phyloP scores from a whole-genome alignment of 2,329 filamentous ascomycete genomes.

The Ophiostoma novo-ulmi region DNA sequence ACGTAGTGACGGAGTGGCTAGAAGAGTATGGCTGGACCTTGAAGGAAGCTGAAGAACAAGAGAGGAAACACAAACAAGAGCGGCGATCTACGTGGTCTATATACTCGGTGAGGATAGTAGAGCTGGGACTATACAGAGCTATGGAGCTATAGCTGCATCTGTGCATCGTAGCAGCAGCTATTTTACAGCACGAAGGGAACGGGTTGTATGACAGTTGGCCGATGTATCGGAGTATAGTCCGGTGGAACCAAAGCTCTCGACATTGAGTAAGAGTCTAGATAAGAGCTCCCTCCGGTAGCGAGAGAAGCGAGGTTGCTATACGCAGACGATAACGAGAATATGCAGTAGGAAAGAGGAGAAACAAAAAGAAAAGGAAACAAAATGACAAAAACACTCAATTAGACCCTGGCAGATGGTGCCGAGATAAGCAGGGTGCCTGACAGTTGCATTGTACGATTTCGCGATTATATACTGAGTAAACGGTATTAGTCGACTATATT shows the following conservation, averaged over 20 bases:
- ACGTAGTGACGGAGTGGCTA: not conserved
- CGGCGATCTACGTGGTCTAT: slow-evolving; percentile 1
- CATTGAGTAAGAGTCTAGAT: not conserved
- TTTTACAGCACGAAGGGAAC: not conserved
- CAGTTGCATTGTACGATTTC: not conserved
- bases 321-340: not conserved
- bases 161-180: not conserved
- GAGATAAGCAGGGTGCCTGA: not conserved
- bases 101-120: not conserved
- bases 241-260: not conserved
- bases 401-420: not conserved
- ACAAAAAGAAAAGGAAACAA: not conserved
- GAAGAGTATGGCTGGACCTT: not conserved
- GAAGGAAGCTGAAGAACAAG: not conserved
- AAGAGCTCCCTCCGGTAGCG: not conserved
- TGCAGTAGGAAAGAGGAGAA: too few relatives aligned
- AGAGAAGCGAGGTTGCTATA: not conserved
- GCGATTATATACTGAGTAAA: not conserved
- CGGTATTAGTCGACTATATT: not conserved
- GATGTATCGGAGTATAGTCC: not conserved
- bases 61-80: not conserved
- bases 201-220: not conserved
- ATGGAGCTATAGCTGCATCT: too few relatives aligned
- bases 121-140: too few relatives aligned
- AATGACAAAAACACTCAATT: not conserved